Percentiles rank a stretch among this genome's conserved stretches.
These are phyloP conservation scores for Termitomyces sp. DNA, from an alignment of 768 basidiomycete species.

Conservation along the genomic window DNA sequence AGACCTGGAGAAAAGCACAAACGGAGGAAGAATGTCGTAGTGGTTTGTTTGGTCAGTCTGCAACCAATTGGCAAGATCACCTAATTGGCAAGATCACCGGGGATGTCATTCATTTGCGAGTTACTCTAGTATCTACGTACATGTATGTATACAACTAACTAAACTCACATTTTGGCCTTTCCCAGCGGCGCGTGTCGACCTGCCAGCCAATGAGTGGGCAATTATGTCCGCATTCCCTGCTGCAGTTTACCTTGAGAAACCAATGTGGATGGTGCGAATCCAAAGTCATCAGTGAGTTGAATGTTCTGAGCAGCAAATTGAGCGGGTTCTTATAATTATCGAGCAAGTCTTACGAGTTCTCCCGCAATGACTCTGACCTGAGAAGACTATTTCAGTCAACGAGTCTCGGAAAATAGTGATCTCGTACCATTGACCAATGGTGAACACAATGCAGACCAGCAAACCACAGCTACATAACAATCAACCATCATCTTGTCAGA, in stretches of 20 bases:
- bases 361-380: slow-evolving; percentile 82
- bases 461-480: slow-evolving; percentile 66
- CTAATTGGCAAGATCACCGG: neutral
- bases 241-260: slow-evolving; percentile 55
- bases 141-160: neutral
- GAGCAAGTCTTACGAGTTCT: slow-evolving; percentile 53
- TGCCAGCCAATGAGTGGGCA: slow-evolving; percentile 13
- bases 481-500: neutral
- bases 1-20: neutral
- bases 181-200: slow-evolving; percentile 54
- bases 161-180: slow-evolving; percentile 52
- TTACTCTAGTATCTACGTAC: neutral
- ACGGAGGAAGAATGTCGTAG: neutral
- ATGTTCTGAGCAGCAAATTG: slow-evolving; percentile 41
- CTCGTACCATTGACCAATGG: slow-evolving; percentile 80
- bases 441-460: slow-evolving; percentile 81
- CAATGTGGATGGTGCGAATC: slow-evolving; percentile 81
- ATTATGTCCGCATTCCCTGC: slow-evolving; percentile 5
- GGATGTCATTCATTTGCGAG: slow-evolving; percentile 4
- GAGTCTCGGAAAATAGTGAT: neutral
- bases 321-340: slow-evolving; percentile 3
- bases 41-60: slow-evolving; percentile 9
- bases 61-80: too few species aligned
- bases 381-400: neutral
- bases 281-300: slow-evolving; percentile 67